Base-by-base conservation (phyloP, 306 rosid species). In the Dalbergia cultrata region DNA sequence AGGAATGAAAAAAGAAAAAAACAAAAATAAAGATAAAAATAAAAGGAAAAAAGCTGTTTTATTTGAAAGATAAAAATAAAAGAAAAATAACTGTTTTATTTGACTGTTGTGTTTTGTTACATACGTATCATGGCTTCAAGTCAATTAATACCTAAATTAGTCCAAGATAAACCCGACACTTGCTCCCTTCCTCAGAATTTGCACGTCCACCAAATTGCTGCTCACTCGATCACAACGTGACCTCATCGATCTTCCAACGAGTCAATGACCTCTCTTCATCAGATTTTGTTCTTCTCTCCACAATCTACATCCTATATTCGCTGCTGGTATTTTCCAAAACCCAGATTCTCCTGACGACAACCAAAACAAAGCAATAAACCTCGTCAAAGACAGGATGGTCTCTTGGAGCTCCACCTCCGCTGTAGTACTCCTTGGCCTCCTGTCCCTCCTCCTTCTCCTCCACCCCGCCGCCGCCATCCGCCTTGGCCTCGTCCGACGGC, bases 321-420 rank as follows among this genome's bases (percentile, higher is more conserved):
- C 67, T 82, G 44, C 67, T 82, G 44, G 9, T 33, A 60, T 50
- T 71, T 26, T 21, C 56, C 64, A 67, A 66, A 74, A 75, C 75
- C 74, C 14, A 54, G 47, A 35, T 70, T 67, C 74, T 68, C 58
- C 49, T 61, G 12, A 31, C 11, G 11, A 53, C 65, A 72, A 22
- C 39, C 41, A 68, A 21, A 13, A 41, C 53, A 49, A 37, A 22
- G 9, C 13, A 76, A 52, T 37, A 26, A 75, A 49, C 9, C 31
- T 56, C 47, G 13, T 6, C 47, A 12, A 8, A 8, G 90, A 62
- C 90, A 88, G 92, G 92, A 89, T 91, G 97, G 97, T 86, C 89
- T 81, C 41, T 62, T 61, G 90, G 92, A 87, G 80, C 11, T 74
- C 72, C 49, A 43, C 37, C 22, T 37, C 78, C 61, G 79, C 41